These are phyloP conservation scores for Cardamine occulta DNA, from an alignment of 345 rosid genomes.

Conservation along the genomic window DNA sequence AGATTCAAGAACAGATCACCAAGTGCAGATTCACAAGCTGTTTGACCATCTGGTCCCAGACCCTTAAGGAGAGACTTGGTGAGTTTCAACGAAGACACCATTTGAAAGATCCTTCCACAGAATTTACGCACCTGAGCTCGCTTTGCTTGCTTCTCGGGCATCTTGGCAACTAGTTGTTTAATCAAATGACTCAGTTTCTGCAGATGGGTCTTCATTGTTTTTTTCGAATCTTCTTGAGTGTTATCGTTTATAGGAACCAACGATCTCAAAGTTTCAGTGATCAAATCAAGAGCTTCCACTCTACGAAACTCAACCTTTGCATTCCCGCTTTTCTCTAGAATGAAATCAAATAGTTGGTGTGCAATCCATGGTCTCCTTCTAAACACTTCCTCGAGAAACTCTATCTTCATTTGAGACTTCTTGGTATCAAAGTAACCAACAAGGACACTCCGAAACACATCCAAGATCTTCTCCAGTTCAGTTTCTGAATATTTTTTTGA, in stretches of 20 bases:
- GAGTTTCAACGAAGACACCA: conserved; percentile 53
- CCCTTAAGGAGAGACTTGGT: conserved; percentile 63
- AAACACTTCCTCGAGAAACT: conserved; percentile 76
- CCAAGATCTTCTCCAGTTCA: conserved; percentile 62
- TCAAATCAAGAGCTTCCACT: conserved; percentile 77
- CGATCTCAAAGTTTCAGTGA: conserved; percentile 67
- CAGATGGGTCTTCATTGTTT: conserved; percentile 55
- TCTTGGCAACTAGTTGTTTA: conserved; percentile 58
- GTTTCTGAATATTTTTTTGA: conserved; percentile 55
- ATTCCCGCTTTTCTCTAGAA: conserved; percentile 64
- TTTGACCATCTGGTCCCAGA: conserved; percentile 54
- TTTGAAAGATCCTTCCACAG: conserved; percentile 66
- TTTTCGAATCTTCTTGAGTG: conserved; percentile 54
- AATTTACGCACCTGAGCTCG: conserved; percentile 72
- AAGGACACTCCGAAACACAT: conserved; percentile 55
- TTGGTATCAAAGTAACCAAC: conserved; percentile 72
- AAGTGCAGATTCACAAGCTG: conserved; percentile 70
- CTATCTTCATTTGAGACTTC: conserved; percentile 76
- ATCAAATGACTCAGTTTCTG: conserved; percentile 56
- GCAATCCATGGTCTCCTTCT: conserved; percentile 80
- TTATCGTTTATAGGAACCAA: conserved; percentile 47
- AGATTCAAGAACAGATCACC: conserved; percentile 61
- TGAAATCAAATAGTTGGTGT: conserved; percentile 56
- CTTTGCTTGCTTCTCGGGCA: conserved; percentile 75
- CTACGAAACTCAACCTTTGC: conserved; percentile 77